Conservation (phyloP, 768 basidiomycete genomes). For the Suillus lakei region DNA sequence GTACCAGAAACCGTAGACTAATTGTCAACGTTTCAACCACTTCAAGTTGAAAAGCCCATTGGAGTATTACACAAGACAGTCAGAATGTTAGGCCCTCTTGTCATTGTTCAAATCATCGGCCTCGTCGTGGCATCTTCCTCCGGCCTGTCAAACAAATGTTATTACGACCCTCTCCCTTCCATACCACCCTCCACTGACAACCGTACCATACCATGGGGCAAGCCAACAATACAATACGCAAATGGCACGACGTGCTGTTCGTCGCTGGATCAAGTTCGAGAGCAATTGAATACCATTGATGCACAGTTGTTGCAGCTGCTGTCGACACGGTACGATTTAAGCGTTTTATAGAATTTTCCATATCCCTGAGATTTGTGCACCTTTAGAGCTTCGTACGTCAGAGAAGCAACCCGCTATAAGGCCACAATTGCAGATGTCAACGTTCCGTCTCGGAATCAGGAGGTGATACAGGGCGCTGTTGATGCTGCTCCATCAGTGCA, state of each 20-base stretch:
- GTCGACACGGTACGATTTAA: slow-evolving; percentile 18
- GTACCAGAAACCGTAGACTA: too few species aligned
- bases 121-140: slow-evolving; percentile 5
- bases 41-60: too few species aligned
- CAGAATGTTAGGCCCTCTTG: background rate
- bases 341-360: background rate
- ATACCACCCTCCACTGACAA: slow-evolving; percentile 21
- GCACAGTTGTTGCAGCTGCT: slow-evolving; percentile 23
- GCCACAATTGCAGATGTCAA: slow-evolving; percentile 17
- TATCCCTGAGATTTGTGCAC: background rate
- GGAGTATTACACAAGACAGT: background rate
- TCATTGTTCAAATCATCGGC: background rate
- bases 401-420: slow-evolving; percentile 33
- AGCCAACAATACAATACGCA: slow-evolving; percentile 20
- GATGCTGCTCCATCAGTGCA: slow-evolving; percentile 20
- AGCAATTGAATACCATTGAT: slow-evolving; percentile 23
- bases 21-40: too few species aligned
- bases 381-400: slow-evolving; percentile 24
- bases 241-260: slow-evolving; percentile 31
- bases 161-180: slow-evolving; percentile 17
- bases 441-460: slow-evolving; percentile 16
- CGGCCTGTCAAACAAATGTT: slow-evolving; percentile 19
- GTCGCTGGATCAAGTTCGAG: slow-evolving; percentile 25
- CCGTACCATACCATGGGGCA: slow-evolving; percentile 27
- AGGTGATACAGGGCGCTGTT: slow-evolving; percentile 26